Conservation (phyloP, 768 basidiomycete genomes). For the Tricholomella constricta region DNA sequence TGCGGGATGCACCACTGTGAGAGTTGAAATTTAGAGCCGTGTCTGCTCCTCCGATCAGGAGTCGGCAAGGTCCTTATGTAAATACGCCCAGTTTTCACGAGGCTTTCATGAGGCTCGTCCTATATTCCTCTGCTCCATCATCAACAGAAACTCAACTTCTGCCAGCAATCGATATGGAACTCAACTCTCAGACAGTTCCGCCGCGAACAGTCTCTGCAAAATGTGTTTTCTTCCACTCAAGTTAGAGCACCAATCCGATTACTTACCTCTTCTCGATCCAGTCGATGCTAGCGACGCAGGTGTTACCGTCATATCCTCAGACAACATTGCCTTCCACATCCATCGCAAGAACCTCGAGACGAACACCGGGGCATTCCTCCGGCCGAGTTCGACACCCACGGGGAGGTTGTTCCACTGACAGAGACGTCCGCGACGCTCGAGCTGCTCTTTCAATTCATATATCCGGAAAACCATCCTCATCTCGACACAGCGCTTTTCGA, state of each 20-base stretch:
- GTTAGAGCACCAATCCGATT: not conserved
- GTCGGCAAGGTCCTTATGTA: no score
- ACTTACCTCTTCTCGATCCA: not conserved
- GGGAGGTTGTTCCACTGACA: not conserved
- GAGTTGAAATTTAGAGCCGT: no score
- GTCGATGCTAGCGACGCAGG: not conserved
- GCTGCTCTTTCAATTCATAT: slow-evolving; percentile 9
- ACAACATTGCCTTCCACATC: slow-evolving; percentile 4
- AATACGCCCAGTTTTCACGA: no score
- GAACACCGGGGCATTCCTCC: slow-evolving; percentile 1
- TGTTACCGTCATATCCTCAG: not conserved
- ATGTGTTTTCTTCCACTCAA: not conserved
- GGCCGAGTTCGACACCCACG: not conserved
- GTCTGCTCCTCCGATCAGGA: no score
- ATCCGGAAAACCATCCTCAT: slow-evolving; percentile 3
- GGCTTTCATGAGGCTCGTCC: no score
- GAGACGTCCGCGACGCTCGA: slow-evolving; percentile 8
- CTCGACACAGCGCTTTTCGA: not conserved
- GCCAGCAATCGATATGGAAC: no score
- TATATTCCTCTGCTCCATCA: no score
- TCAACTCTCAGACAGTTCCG: not conserved
- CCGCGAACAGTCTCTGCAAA: not conserved
- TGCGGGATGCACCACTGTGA: not conserved
- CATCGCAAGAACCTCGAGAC: slow-evolving; percentile 9
- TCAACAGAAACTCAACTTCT: no score